Evolutionary conservation across 768 basidiomycete genomes (phyloP), one percentile per base, ranked within the genome.

Genomic region (Kwoniella newhampshirensis): DNA sequence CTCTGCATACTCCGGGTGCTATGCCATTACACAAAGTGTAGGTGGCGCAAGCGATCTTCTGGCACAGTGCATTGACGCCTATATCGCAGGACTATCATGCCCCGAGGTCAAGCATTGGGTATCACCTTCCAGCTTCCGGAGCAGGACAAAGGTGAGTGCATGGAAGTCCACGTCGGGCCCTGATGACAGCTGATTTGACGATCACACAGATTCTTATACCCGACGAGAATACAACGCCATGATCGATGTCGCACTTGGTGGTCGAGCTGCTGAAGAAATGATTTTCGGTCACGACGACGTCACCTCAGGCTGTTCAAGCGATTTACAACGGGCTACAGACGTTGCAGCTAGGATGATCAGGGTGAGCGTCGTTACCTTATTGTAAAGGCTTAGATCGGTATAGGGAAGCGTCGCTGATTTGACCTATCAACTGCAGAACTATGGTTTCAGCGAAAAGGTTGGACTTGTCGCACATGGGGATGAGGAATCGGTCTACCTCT

Each of bases 1-100:
- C 94, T 5, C 79, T 98, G 45, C 91, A 91, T 75, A 98, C 96
- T 1, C 84, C 89, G 60, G 94, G 93, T 47, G 91, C 93, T 40
- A 91, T 92, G 84, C 96, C 96, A 39, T 78, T 99, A 61, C 93
- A 98, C 77, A 96, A 96, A 79, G 94, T 98, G 70, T 75, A 45
- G 56, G 73, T 60, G 32, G 35, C 40, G 37, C 27, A 18, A 7
- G 25, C 39, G 13, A 21, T 57, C 32, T 40, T 32, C 36, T 13
- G 35, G 20, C 30, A 35, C n/a, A 30, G 7, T 23, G 17, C 23
- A 51, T 13, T 32, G 6, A 32, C 11, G 20, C 35, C 6, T 37
- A 23, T 36, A 18, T 23, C 3, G 11, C 50, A 76, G 74, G 30
- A 98, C 94, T 23, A 96, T 94, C 74, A 84, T 99, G 51, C 94